Percentiles rank a stretch among this genome's conserved stretches.
These are phyloP conservation scores for Vinca minor DNA, from an alignment of 257 asterid genomes.

Conservation along the genomic window DNA sequence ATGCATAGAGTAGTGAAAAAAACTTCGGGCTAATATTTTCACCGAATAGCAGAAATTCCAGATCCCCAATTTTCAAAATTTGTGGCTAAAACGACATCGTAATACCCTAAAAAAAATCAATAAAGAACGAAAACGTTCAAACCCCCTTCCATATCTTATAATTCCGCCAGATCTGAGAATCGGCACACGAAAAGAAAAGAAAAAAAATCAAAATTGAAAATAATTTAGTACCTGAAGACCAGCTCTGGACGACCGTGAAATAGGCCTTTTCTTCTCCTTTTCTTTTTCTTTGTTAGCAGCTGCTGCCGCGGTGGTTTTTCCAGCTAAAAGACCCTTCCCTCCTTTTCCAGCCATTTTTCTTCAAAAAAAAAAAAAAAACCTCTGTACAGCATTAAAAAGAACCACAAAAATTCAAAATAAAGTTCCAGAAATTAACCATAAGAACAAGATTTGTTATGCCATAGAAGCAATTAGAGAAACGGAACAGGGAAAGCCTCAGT, in stretches of 20 bases:
- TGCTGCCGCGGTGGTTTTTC: constrained; percentile 81
- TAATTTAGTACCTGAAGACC: constrained; percentile 65
- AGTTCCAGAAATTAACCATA: no score
- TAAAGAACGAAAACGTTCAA: background rate
- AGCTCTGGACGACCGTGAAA: constrained; percentile 85
- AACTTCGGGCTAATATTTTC: no score
- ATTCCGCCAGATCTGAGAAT: background rate
- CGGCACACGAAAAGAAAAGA: no score
- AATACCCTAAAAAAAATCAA: background rate
- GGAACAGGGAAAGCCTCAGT: background rate
- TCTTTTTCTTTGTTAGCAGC: constrained; percentile 77
- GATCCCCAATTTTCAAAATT: background rate
- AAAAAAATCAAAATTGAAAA: no score
- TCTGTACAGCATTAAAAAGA: background rate
- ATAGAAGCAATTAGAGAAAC: no score
- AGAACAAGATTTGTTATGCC: no score
- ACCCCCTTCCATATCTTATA: no score
- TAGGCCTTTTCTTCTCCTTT: constrained; percentile 72
- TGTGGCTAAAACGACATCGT: background rate
- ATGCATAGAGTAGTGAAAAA: no score
- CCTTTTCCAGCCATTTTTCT: constrained; percentile 88
- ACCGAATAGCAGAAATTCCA: no score
- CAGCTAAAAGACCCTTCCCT: constrained; percentile 91
- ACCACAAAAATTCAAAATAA: background rate
- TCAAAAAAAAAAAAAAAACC: no score